These are phyloP conservation scores for Triadica sebifera DNA, from an alignment of 345 rosid species.

Conservation along the genomic window DNA sequence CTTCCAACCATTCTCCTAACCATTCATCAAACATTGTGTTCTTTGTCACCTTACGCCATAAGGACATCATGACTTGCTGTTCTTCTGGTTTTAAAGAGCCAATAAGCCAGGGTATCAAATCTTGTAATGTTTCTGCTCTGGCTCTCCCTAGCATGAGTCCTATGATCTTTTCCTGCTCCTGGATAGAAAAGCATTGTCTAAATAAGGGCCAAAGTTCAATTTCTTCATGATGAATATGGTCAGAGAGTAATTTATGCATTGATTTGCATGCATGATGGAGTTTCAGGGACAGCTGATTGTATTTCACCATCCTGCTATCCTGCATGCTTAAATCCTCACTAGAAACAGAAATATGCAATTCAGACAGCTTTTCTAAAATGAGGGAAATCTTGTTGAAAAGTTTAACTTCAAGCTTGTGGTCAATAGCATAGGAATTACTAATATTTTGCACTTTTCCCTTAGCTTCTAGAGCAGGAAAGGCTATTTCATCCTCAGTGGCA, in stretches of 20 bases:
- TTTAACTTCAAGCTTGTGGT: constrained; percentile 59
- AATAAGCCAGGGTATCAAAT: constrained; percentile 79
- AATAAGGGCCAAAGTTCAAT: constrained; percentile 69
- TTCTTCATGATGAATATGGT: constrained; percentile 70
- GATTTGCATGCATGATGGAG: constrained; percentile 63
- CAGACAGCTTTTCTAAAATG: constrained; percentile 60
- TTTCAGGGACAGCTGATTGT: constrained; percentile 46
- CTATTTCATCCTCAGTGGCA: constrained; percentile 75
- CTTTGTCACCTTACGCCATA: constrained; percentile 62
- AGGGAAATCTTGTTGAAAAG: constrained; percentile 49
- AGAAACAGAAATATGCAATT: constrained; percentile 35
- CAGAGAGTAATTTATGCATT: constrained; percentile 59
- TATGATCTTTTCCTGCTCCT: constrained; percentile 74
- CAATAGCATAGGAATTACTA: constrained; percentile 59
- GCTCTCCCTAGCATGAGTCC: constrained; percentile 69
- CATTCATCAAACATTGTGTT: constrained; percentile 80
- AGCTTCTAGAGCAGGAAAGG: constrained; percentile 80
- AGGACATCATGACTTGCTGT: constrained; percentile 50
- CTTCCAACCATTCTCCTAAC: constrained; percentile 82
- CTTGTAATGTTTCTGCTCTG: constrained; percentile 64
- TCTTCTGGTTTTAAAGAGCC: constrained; percentile 58
- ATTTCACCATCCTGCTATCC: constrained; percentile 29
- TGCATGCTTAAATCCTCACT: constrained; percentile 20
- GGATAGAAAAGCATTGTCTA: constrained; percentile 52
- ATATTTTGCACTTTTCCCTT: constrained; percentile 59